A percentile compares a stretch with the other conserved stretches of the same genome.
phyloP scores from a whole-genome alignment of 2,329 filamentous ascomycete species.

The Ramichloridium luteum region DNA sequence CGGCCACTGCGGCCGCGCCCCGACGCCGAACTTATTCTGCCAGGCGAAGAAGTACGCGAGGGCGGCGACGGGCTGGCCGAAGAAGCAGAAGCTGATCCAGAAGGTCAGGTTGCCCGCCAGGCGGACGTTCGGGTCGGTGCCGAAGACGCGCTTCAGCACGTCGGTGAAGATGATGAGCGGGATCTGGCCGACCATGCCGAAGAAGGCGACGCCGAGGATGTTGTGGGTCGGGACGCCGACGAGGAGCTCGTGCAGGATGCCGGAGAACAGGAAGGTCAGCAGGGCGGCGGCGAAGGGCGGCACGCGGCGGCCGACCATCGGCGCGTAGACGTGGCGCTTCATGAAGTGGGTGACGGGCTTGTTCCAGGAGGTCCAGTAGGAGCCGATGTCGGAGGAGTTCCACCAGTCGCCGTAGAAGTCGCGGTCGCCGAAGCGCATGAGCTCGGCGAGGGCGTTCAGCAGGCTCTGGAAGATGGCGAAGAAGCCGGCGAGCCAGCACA shows the following conservation, averaged over 20 bases:
- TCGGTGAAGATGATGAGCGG: constrained; percentile 75
- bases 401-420: constrained; percentile 98
- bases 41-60: constrained; percentile 95
- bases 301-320: constrained; percentile 74
- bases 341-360: constrained; percentile 96
- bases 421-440: constrained; percentile 80
- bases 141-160: constrained; percentile 58
- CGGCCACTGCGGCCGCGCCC: constrained; percentile 15
- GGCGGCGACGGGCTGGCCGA: constrained; percentile 86
- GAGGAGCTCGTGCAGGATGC: constrained; percentile 78
- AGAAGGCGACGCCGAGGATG: constrained; percentile 66
- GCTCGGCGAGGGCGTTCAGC: constrained; percentile 80
- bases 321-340: constrained; percentile 84
- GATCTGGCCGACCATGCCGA: constrained; percentile 87
- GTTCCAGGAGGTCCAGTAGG: constrained; percentile 96
- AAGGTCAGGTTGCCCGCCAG: constrained; percentile 87
- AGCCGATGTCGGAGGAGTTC: constrained; percentile 76
- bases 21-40: constrained; percentile 81
- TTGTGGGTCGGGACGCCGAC: constrained; percentile 84
- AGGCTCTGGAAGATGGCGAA: constrained; percentile 92
- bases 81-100: constrained; percentile 90
- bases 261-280: constrained; percentile 78
- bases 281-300: constrained; percentile 57
- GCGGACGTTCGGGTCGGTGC: constrained; percentile 57
- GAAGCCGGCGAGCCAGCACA: constrained; percentile 96